These are phyloP conservation scores for Cladosporium sp. DNA, from an alignment of 2,329 filamentous ascomycete genomes.

Conservation along the genomic window DNA sequence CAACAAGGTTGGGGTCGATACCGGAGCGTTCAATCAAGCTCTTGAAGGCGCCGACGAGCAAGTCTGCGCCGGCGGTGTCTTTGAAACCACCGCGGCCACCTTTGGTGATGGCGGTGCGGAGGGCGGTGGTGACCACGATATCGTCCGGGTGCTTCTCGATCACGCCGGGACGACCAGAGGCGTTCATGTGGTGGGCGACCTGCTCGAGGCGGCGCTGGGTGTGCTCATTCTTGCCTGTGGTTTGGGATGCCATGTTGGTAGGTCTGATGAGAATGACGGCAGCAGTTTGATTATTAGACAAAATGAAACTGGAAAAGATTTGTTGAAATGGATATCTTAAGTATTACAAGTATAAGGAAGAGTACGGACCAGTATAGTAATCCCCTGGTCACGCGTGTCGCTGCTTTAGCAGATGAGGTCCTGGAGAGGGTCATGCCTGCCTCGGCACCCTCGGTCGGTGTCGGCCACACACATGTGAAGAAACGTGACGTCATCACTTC, in stretches of 20 bases:
- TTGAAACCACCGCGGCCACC: slow-evolving; percentile 94
- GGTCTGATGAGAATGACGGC: neutral
- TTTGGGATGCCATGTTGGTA: slow-evolving; percentile 13
- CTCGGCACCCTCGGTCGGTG: too few species aligned
- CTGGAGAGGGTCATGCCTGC: too few species aligned
- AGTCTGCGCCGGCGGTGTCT: slow-evolving; percentile 84
- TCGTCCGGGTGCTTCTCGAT: slow-evolving; percentile 57
- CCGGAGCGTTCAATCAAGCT: slow-evolving; percentile 77
- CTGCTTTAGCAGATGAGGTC: too few species aligned
- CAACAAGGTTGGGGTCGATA: slow-evolving; percentile 82
- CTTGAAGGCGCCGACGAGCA: slow-evolving; percentile 79
- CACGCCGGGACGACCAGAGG: slow-evolving; percentile 41
- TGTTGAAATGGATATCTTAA: neutral
- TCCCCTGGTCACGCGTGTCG: too few species aligned
- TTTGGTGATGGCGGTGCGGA: slow-evolving; percentile 88
- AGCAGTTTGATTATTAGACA: too few species aligned
- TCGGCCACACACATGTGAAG: too few species aligned
- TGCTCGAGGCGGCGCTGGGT: slow-evolving; percentile 49
- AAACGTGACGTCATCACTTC: too few species aligned
- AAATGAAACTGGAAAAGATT: neutral
- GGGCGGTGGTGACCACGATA: slow-evolving; percentile 86
- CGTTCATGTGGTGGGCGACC: slow-evolving; percentile 53
- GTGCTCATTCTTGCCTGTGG: slow-evolving; percentile 13
- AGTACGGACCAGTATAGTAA: neutral
- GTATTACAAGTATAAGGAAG: neutral